Evolutionary conservation across 176 grass and related monocot genomes (phyloP), one percentile per base, ranked within the genome.

Genomic region (Phoenix dactylifera): DNA sequence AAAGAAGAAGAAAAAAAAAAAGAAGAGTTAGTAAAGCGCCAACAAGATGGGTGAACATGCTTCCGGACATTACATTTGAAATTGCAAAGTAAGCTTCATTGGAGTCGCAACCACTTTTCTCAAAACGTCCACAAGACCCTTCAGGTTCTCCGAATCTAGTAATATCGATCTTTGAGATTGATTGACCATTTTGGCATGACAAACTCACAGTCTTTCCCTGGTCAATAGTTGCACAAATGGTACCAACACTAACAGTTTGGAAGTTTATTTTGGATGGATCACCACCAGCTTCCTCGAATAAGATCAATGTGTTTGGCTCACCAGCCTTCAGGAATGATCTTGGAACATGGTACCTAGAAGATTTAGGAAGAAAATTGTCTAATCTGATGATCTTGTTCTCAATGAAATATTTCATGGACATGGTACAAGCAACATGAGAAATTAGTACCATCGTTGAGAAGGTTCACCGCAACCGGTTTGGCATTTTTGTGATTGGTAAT

Each of bases 211-310:
- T 48, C 32, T 89, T 66, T 0, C 80, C 90, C 0, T 17, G 16
- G 25, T 78, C 73, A 5, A 51, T 74, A 3, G 59, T 67, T 3
- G 64, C 74, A 65, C 90, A 95, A 0, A 80, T 66, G 0, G 63
- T 16, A 0, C 79, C 82, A 0, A 80, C 69, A 2, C 22, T 56
- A 0, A 95, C 79, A 0, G 82, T 86, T 56, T 55, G 72, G 82
- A 95, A 78, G 32, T 24, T 54, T 6, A 80, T 23, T n/a, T 22
- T 5, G 25, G 20, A 2, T 15, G 77, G 77, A 30, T 67, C 32
- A 14, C 90, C 82, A 9, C 90, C 90, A 28, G 73, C 82, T 68
- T 95, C 86, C 73, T 95, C 90, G 54, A 95, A 89, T 14, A 95
- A 69, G 9, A 83, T 26, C 9, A 95, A 68, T 3, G 67, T 79